phyloP scores from a whole-genome alignment of 257 asterid genomes.

The Solanum neorickii region DNA sequence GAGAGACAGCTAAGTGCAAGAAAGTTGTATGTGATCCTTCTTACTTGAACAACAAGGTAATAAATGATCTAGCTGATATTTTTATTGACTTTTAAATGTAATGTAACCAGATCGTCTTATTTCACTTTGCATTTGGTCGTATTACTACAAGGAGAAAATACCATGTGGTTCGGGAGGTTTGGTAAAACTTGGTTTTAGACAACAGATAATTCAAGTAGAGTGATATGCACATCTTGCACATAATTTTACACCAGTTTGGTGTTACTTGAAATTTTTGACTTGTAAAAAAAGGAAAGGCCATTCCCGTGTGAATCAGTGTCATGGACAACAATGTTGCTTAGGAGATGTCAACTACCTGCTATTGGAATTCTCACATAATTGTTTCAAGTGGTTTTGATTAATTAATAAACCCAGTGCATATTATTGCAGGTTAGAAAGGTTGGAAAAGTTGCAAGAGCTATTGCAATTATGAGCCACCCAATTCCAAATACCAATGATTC shows the following conservation, averaged over 20 bases:
- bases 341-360: neutral
- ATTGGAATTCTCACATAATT: neutral
- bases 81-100: neutral
- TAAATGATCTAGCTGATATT: neutral
- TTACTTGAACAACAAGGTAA: slow-evolving; percentile 76
- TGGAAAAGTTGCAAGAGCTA: slow-evolving; percentile 86
- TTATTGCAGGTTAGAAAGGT: slow-evolving; percentile 57
- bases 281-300: neutral
- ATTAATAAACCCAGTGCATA: neutral
- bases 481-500: slow-evolving; percentile 83
- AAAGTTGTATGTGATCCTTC: slow-evolving; percentile 95
- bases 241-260: neutral
- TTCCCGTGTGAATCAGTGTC: neutral
- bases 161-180: neutral
- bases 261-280: neutral
- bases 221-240: neutral
- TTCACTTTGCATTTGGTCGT: neutral
- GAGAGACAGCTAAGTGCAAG: slow-evolving; percentile 92
- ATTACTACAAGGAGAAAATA: neutral
- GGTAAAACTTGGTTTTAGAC: neutral
- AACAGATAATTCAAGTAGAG: neutral
- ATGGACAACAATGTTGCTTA: neutral
- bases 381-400: neutral
- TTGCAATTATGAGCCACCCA: slow-evolving; percentile 94
- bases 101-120: neutral